phyloP scores from a whole-genome alignment of 2,329 filamentous ascomycete genomes.

The Hymenotorrendiella dingleyae region DNA sequence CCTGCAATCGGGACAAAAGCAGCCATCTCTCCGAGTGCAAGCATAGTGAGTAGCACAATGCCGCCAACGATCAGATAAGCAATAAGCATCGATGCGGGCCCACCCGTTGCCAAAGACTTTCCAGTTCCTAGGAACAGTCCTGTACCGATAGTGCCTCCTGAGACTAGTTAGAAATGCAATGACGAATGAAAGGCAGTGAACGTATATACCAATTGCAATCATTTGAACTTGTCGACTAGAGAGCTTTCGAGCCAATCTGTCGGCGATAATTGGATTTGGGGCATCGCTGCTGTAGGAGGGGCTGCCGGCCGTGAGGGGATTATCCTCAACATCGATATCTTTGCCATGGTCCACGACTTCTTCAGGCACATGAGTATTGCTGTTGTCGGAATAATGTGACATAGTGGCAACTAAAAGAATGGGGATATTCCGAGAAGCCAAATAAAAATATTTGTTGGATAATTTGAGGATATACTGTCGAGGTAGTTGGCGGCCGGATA shows the following conservation, averaged over 20 bases:
- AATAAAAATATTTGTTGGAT: too few species aligned
- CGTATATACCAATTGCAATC: conserved; percentile 61
- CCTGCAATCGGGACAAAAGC: conserved; percentile 50
- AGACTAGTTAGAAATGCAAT: too few species aligned
- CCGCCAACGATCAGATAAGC: conserved; percentile 50
- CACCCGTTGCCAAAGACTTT: conserved; percentile 52
- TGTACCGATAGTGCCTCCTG: conserved; percentile 53
- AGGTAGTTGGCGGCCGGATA: background rate
- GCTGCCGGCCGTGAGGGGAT: background rate
- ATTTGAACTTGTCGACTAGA: conserved; percentile 61
- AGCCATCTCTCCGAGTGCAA: conserved; percentile 55
- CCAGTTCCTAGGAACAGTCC: conserved; percentile 59
- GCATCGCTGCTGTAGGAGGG: conserved; percentile 1
- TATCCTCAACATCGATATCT: conserved; percentile 2
- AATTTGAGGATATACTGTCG: background rate
- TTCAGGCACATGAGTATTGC: background rate
- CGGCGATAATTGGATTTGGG: conserved; percentile 16
- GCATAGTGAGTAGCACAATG: conserved; percentile 55
- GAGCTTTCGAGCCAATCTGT: conserved; percentile 45
- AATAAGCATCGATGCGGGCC: conserved; percentile 53
- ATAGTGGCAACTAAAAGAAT: background rate
- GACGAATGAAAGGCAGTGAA: too few species aligned
- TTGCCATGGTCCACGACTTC: background rate
- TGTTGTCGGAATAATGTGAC: conserved; percentile 2
- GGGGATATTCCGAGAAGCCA: background rate